A percentile compares a stretch with the other conserved stretches of the same genome.
Conservation (phyloP, 352 stramenopile species). For the Phytophthora colocasiae region DNA sequence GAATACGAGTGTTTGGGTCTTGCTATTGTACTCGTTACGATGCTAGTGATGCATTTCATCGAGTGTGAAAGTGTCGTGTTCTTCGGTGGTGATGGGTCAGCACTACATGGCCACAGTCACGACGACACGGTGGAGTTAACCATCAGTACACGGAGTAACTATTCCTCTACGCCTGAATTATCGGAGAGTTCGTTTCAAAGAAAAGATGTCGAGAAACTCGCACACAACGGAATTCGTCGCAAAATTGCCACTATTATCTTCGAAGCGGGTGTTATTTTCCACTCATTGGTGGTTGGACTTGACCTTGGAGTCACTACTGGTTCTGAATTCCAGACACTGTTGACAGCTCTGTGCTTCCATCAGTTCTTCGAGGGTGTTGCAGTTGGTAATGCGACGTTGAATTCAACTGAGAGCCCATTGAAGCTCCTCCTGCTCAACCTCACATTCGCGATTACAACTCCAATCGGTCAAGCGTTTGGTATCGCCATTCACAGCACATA, state of each 20-base stretch:
- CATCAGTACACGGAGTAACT: slow-evolving; percentile 4
- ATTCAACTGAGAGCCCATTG: slow-evolving; percentile 33
- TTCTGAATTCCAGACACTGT: slow-evolving; percentile 60
- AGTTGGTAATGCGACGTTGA: slow-evolving; percentile 52
- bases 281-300: slow-evolving; percentile 76
- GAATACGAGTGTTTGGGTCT: slow-evolving; percentile 58
- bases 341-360: slow-evolving; percentile 68
- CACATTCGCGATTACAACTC: slow-evolving; percentile 65
- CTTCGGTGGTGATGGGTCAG: slow-evolving; percentile 34
- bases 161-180: neutral
- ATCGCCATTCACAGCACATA: slow-evolving; percentile 69
- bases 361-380: slow-evolving; percentile 83
- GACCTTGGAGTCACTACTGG: slow-evolving; percentile 61
- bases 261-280: slow-evolving; percentile 64
- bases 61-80: slow-evolving; percentile 70
- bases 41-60: slow-evolving; percentile 68
- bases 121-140: neutral
- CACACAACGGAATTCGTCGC: slow-evolving; percentile 18
- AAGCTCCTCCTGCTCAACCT: slow-evolving; percentile 57
- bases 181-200: slow-evolving; percentile 2
- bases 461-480: slow-evolving; percentile 59
- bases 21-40: slow-evolving; percentile 59
- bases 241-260: slow-evolving; percentile 64
- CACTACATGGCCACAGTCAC: slow-evolving; percentile 43
- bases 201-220: slow-evolving; percentile 4